Conservation (phyloP, 352 stramenopile species). For the Pythium scleroteichum region DNA sequence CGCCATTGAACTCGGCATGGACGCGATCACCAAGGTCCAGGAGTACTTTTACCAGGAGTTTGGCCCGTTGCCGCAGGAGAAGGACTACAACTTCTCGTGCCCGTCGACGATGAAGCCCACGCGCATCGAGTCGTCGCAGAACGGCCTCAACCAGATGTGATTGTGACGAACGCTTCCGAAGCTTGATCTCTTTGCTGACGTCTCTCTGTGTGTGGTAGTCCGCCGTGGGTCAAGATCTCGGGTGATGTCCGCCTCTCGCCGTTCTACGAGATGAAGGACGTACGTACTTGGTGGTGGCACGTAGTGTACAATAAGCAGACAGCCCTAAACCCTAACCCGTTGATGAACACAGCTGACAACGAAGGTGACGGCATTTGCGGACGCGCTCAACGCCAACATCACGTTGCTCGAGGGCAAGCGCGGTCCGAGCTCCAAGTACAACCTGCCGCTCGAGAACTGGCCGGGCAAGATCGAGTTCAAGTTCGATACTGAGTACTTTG, state of each 20-base stretch:
- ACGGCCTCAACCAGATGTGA: constrained; percentile 86
- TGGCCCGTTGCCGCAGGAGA: constrained; percentile 75
- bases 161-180: too few species aligned
- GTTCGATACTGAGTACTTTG: constrained; percentile 78
- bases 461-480: constrained; percentile 87
- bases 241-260: constrained; percentile 90
- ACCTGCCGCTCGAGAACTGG: constrained; percentile 74
- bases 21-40: constrained; percentile 85
- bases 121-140: constrained; percentile 76
- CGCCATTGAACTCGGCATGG: constrained; percentile 86
- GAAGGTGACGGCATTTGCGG: constrained; percentile 84
- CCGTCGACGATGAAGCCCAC: constrained; percentile 88
- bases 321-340: too few species aligned
- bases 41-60: constrained; percentile 91
- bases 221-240: constrained; percentile 87
- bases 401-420: constrained; percentile 76
- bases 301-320: too few species aligned
- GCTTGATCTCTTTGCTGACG: too few species aligned
- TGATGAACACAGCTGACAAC: constrained; percentile 48
- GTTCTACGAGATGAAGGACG: constrained; percentile 92
- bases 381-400: constrained; percentile 86
- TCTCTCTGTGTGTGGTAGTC: constrained; percentile 43
- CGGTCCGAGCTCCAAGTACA: constrained; percentile 91
- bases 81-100: constrained; percentile 91
- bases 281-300: constrained; percentile 36